Base-by-base conservation (phyloP, 306 rosid species). In the Trichosanthes truncata region DNA sequence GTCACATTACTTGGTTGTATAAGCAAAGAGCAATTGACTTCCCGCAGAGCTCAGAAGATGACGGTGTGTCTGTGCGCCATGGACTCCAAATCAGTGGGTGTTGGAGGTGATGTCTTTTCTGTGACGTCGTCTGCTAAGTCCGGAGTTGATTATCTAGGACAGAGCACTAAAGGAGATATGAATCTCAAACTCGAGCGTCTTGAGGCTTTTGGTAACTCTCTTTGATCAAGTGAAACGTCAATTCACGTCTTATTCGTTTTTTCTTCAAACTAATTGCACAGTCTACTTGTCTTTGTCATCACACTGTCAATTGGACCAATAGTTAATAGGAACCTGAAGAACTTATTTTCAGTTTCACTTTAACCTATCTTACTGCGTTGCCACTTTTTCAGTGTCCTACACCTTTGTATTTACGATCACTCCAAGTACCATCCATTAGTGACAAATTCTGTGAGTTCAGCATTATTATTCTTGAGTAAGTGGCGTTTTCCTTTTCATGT, bases 111-210 rank as follows among this genome's bases (percentile, higher is more conserved):
- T 31, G 82, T 85, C 66, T 95, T 95, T 85, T 91, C 97, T 0
- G 88, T 93, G 12, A 91, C 97, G 0, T 88, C 93, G 18, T 85
- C 97, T 0, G 80, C 82, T 45, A 86, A 85, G 84, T 83, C 76
- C 66, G 99, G 90, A 11, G 92, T 95, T 79, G 99, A 95, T 82
- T 95, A 95, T 81, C 89, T 95, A 3, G 99, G 99, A 13, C 82
- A 95, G 81, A 95, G 96, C 84, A 95, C 99, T 66, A 93, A 90
- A 84, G 99, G 99, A 48, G 99, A 95, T 84, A 91, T 94, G 89
- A 92, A 94, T 76, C 85, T 94, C 74, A 91, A 93, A 83, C 67
- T 84, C 40, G 97, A 91, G 67, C 95, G 80, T 82, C 90, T 95
- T 38, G 87, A 88, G 17, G 84, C 95, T 78, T 91, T 90, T 74